phyloP scores from a whole-genome alignment of 176 grass and related monocot genomes.

The Oryza glumipatula region DNA sequence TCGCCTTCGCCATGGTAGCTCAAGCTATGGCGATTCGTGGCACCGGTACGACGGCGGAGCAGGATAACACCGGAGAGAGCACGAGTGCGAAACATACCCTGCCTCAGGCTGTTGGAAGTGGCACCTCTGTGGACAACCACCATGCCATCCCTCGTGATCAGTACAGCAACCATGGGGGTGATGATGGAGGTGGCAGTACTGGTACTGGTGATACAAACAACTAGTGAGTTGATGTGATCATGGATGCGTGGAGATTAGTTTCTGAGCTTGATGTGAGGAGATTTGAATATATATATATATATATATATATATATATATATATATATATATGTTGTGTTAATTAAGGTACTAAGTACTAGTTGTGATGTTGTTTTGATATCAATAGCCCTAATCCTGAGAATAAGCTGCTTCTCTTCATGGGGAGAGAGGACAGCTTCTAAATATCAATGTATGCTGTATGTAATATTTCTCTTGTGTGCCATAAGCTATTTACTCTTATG shows the following conservation, averaged over 20 bases:
- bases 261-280: neutral
- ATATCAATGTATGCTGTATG: no score
- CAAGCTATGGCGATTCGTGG: neutral
- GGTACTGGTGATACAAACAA: conserved; percentile 42
- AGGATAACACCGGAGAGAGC: neutral
- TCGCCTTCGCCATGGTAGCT: conserved; percentile 9
- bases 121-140: conserved; percentile 51
- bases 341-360: no score
- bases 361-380: no score
- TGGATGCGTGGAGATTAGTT: neutral
- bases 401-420: no score
- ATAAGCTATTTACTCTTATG: no score
- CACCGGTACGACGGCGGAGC: neutral
- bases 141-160: conserved; percentile 59
- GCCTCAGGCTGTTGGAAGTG: neutral
- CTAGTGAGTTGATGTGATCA: neutral
- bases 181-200: neutral
- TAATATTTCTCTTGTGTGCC: no score
- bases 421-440: no score
- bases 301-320: neutral
- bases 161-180: conserved; percentile 47
- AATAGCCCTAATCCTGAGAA: no score
- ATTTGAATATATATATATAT: neutral
- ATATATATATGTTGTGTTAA: neutral
- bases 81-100: neutral